phyloP scores from a whole-genome alignment of 106 monocot species.

The Ottelia alismoides region DNA sequence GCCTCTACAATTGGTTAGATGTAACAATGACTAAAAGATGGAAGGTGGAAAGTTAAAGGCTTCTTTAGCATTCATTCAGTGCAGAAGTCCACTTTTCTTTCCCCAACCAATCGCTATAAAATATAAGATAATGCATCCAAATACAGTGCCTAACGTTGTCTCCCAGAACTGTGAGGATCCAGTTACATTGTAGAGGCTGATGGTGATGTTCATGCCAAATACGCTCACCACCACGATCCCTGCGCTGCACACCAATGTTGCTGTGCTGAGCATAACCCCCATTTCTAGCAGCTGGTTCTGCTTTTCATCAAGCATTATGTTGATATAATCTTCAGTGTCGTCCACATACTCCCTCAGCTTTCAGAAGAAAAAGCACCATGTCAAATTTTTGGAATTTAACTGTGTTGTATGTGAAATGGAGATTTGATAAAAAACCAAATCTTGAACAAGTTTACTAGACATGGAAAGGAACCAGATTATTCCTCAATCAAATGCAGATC shows the following conservation, averaged over 20 bases:
- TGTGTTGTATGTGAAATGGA: no score
- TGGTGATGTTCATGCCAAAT: conserved; percentile 21
- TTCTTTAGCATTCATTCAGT: conserved; percentile 30
- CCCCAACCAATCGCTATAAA: conserved; percentile 62
- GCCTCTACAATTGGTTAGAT: no score
- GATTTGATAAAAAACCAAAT: no score
- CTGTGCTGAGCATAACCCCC: conserved; percentile 21
- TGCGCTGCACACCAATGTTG: conserved; percentile 13
- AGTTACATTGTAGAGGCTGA: background rate
- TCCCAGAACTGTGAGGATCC: conserved; percentile 5
- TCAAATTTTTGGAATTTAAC: no score
- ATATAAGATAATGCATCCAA: conserved; percentile 37
- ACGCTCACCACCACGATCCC: conserved; percentile 19
- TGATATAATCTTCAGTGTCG: conserved; percentile 25
- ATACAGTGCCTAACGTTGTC: conserved; percentile 35
- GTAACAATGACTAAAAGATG: no score
- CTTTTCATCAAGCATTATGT: conserved; percentile 25
- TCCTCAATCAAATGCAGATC: no score
- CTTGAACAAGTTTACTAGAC: no score
- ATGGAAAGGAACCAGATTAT: no score
- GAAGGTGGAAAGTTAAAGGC: no score
- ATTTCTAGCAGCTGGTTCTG: conserved; percentile 21
- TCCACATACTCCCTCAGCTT: conserved; percentile 25
- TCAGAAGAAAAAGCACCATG: conserved; percentile 4
- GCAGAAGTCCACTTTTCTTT: conserved; percentile 61